A percentile compares a stretch with the other conserved stretches of the same genome.
These are phyloP conservation scores for Chytriomyces confervae DNA, from an alignment of 192 early-diverging fungal genomes.

Conservation along the genomic window DNA sequence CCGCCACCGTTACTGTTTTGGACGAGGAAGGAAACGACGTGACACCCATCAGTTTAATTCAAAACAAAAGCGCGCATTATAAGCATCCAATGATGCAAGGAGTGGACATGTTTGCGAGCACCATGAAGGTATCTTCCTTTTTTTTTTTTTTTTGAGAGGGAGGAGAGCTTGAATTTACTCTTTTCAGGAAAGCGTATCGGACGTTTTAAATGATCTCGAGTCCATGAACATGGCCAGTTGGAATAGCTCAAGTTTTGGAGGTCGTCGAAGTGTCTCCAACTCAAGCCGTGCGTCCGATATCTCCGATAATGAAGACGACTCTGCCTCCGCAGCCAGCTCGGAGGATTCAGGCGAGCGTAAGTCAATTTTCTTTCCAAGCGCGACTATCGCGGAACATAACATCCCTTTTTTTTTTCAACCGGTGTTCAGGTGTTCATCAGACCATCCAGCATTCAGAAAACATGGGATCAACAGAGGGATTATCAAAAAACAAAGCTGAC, in stretches of 20 bases:
- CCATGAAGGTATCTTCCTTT: constrained; percentile 29
- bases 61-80: constrained; percentile 6
- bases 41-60: constrained; percentile 56
- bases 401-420: neutral
- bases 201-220: constrained; percentile 60
- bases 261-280: constrained; percentile 36
- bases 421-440: too few species aligned
- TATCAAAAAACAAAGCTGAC: too few species aligned
- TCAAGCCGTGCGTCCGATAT: constrained; percentile 42
- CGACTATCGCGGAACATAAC: neutral
- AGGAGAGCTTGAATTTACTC: neutral
- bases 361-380: too few species aligned
- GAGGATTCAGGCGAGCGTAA: constrained; percentile 24
- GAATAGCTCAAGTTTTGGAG: constrained; percentile 48
- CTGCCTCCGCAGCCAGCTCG: constrained; percentile 36
- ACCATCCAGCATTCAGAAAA: too few species aligned
- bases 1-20: constrained; percentile 23
- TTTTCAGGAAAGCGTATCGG: constrained; percentile 56
- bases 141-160: neutral
- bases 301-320: constrained; percentile 40
- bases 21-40: constrained; percentile 69
- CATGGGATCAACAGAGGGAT: too few species aligned
- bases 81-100: constrained; percentile 5
- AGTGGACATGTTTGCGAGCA: constrained; percentile 38
- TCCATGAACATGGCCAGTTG: constrained; percentile 49